Evolutionary conservation across 2,329 filamentous ascomycete species (phyloP), one percentile per base, ranked within the genome.

Genomic region (Ceratocystis ficicola): DNA sequence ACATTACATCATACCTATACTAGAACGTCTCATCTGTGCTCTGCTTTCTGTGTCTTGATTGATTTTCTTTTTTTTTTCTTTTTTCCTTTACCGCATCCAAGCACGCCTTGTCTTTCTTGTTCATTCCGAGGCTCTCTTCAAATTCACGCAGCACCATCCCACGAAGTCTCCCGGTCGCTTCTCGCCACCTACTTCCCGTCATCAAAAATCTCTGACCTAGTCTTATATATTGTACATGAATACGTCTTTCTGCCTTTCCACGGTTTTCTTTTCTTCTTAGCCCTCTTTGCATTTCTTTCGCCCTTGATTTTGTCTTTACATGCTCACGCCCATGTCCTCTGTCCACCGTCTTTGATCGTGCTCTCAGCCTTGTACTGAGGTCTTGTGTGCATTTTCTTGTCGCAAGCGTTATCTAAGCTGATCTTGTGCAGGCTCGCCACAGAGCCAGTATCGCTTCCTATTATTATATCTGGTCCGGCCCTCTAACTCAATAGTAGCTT

Each of bases 321-420:
- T 59, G 55, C 30, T 57, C 10, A 41, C 36, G n/a, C n/a, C 3
- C 20, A 25, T 52, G 48, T 50, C 28, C 20, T 59, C 28, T 30
- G 17, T 20, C 55, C 28, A 59, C 55, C 55, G 28, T 30, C 55
- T 36, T 59, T 59, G 55, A 59, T 50, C 30, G 30, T 64, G 10
- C 28, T 6, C n/a, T 44, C 63, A 44, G 48, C 63, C 50, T 64
- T 44, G 48, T 44, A 32, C 10, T 17, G 10, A 15, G 8, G 36
- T 15, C 36, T 15, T 44, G 22, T 12, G 48, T 57, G n/a, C 22
- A 15, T 28, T 10, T n/a, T 25, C 41, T 32, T 52, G 17, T 55
- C 12, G 7, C 50, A 28, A 28, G 20, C 10, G 6, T n/a, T 30
- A n/a, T 25, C 28, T 28, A 28, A n/a, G 5, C 5, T 50, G 28